phyloP scores from a whole-genome alignment of 2,329 filamentous ascomycete species.

The Calycina herbarum region DNA sequence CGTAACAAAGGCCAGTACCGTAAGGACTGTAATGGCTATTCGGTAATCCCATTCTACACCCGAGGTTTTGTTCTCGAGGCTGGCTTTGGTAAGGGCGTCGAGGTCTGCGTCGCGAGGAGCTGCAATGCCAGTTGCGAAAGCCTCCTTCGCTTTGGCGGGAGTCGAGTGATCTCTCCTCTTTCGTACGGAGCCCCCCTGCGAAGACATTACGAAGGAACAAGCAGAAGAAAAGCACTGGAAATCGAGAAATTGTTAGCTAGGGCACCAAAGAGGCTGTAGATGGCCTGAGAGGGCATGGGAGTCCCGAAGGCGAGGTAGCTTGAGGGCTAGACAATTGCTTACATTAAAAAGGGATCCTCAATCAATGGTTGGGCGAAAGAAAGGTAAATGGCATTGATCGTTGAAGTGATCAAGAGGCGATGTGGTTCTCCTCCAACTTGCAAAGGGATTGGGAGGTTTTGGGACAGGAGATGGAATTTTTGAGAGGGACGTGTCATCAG shows the following conservation, averaged over 20 bases:
- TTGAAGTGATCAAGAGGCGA: conserved; percentile 30
- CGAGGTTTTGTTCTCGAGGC: conserved; percentile 41
- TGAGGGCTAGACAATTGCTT: neutral
- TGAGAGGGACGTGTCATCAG: conserved; percentile 4
- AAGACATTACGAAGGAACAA: conserved; percentile 32
- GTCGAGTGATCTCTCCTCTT: conserved; percentile 47
- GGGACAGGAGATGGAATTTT: conserved; percentile 18
- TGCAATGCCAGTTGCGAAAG: conserved; percentile 26
- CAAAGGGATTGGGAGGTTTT: conserved; percentile 4
- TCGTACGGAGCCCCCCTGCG: conserved; percentile 35
- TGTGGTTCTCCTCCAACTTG: conserved; percentile 16
- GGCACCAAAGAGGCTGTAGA: conserved; percentile 14
- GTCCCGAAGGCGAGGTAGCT: neutral
- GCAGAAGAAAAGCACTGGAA: conserved; percentile 20
- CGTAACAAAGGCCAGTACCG: conserved; percentile 81
- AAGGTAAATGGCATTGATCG: conserved; percentile 33
- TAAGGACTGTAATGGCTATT: conserved; percentile 75
- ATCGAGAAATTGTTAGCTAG: conserved; percentile 24
- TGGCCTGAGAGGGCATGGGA: neutral
- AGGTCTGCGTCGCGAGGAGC: conserved; percentile 45
- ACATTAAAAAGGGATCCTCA: conserved; percentile 10
- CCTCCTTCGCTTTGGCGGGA: conserved; percentile 51
- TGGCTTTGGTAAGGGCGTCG: conserved; percentile 50
- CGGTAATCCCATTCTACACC: conserved; percentile 80
- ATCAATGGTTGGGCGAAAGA: conserved; percentile 23